These are phyloP conservation scores for Artemisia argyi DNA, from an alignment of 129 eudicot genomes.

Conservation along the genomic window DNA sequence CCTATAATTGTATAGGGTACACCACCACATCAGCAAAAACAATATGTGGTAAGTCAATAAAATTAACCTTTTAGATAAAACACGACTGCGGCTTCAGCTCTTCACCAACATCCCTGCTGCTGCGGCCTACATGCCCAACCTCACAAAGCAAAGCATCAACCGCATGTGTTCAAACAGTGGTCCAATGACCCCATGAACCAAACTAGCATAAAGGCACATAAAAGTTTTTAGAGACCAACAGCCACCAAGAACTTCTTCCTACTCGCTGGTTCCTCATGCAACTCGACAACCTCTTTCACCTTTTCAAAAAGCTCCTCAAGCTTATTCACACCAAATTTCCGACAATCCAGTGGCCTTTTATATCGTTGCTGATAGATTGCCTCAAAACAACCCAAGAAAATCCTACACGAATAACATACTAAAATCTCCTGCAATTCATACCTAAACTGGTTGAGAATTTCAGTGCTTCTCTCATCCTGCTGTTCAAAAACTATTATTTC, in stretches of 20 bases:
- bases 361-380: conserved; percentile 74
- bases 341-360: conserved; percentile 58
- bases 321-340: conserved; percentile 61
- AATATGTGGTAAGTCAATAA: conserved; percentile 25
- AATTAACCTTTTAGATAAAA: conserved; percentile 21
- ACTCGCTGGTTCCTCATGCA: conserved; percentile 76
- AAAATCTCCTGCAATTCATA: conserved; percentile 82
- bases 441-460: conserved; percentile 50
- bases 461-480: conserved; percentile 27
- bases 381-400: conserved; percentile 68
- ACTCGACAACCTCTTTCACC: conserved; percentile 67
- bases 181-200: not conserved
- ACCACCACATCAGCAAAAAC: conserved; percentile 33
- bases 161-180: not conserved
- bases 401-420: conserved; percentile 81
- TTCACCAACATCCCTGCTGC: conserved; percentile 10
- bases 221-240: conserved; percentile 37
- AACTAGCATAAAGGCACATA: not conserved
- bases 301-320: conserved; percentile 79
- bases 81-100: not conserved
- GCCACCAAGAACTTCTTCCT: conserved; percentile 69
- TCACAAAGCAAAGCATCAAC: no score
- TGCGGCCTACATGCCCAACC: conserved; percentile 15
- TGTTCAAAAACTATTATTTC: conserved; percentile 54
- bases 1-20: not conserved